Base-by-base conservation (phyloP, 2,329 filamentous ascomycete species). In the Cladophialophora yegresii region DNA sequence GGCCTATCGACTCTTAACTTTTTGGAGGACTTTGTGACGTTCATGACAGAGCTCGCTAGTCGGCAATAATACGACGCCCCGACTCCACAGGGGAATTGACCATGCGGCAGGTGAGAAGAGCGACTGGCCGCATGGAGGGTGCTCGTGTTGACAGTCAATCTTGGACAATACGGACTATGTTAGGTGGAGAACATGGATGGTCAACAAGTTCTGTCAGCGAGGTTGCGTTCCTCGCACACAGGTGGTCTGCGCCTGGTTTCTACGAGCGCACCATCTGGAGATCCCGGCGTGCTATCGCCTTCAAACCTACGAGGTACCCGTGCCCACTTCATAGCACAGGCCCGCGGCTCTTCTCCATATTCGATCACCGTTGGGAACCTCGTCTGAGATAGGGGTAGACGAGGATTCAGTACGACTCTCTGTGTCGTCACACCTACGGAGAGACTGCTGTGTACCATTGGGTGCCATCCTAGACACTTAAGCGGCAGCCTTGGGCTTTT, bases 31-130 rank as follows among this genome's bases (percentile, higher is more conserved):
- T 43, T 60, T 23, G 62, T 33, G n/a, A 61, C 50, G 26, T 60
- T 61, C 36, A 50, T 64, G 57, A 33, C 36, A 50, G 56, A 60
- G 36, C 60, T 60, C 50, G 62, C 55, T n/a, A 6, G 55, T 60
- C 49, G 62, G 56, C 12, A 60, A 56, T 26, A 64, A 60, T 30
- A 51, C 57, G 16, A 30, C 50, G 13, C 62, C 57, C 22, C 43
- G 45, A 26, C 26, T 63, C 22, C 58, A 63, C 54, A n/a, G 61
- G 54, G 33, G 33, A 51, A 6, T 58, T 43, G n/a, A 30, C 58
- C 28, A 30, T 63, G 20, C 61, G 33, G 10, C 54, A 53, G 32
- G 23, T 63, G 40, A 51, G 47, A 54, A n/a, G 22, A 26, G 54
- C 22, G n/a, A 32, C 23, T 49, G 36, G 20, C n/a, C 36, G 30